Conservation (phyloP, 768 basidiomycete genomes). For the Suillus weaverae region DNA sequence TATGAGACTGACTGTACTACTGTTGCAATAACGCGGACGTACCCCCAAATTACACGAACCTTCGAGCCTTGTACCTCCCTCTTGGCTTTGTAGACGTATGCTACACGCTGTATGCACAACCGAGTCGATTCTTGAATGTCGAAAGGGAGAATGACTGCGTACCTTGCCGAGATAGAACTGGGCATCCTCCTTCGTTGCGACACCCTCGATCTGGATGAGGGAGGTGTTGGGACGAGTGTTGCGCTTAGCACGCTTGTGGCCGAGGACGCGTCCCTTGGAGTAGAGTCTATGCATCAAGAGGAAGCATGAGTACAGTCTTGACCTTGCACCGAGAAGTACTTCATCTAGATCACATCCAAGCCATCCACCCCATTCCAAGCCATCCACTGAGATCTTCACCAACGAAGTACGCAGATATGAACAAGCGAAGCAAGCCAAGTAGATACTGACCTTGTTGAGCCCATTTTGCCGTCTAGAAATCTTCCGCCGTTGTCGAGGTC, state of each 20-base stretch:
- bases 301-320: constrained; percentile 4
- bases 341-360: constrained; percentile 13
- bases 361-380: constrained; percentile 15
- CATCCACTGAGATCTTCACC: constrained; percentile 9
- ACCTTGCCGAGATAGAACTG: constrained; percentile 99
- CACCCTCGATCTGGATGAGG: constrained; percentile 96
- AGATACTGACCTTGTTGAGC: constrained; percentile 72
- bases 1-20: neutral
- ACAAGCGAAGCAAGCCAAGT: neutral
- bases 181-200: constrained; percentile 88
- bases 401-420: neutral
- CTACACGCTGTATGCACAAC: constrained; percentile 67
- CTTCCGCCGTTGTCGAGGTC: constrained; percentile 23
- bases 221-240: constrained; percentile 96
- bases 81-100: constrained; percentile 98
- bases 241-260: constrained; percentile 98
- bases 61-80: constrained; percentile 92
- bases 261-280: constrained; percentile 93
- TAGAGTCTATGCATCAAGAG: constrained; percentile 66
- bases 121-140: constrained; percentile 6
- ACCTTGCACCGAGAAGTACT: constrained; percentile 9
- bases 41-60: constrained; percentile 99
- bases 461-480: constrained; percentile 57
- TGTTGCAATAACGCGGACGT: constrained; percentile 28
- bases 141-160: constrained; percentile 22